Conservation (phyloP, 768 basidiomycete species). For the Tricholoma sp. region DNA sequence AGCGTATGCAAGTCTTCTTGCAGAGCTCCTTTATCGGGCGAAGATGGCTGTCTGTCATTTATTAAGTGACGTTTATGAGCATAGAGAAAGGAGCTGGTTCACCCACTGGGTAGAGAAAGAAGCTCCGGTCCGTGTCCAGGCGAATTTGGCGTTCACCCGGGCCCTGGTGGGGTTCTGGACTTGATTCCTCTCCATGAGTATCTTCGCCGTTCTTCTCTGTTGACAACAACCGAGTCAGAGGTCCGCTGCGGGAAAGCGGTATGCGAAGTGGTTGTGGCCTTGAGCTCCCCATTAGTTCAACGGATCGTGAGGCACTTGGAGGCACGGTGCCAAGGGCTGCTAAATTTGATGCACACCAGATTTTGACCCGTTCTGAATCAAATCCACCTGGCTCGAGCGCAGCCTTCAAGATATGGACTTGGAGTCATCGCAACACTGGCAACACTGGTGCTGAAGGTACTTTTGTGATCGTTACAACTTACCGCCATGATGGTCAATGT, state of each 20-base stretch:
- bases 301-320: too few species aligned
- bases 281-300: not conserved
- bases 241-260: too few species aligned
- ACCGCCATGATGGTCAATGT: too few species aligned
- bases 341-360: slow-evolving; percentile 45
- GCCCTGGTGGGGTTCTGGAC: slow-evolving; percentile 39
- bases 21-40: slow-evolving; percentile 45
- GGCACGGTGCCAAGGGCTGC: too few species aligned
- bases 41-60: slow-evolving; percentile 11
- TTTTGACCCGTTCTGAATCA: slow-evolving; percentile 31
- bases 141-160: slow-evolving; percentile 88
- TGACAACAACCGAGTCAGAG: slow-evolving; percentile 10
- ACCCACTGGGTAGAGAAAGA: slow-evolving; percentile 91
- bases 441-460: too few species aligned
- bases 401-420: too few species aligned
- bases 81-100: slow-evolving; percentile 20
- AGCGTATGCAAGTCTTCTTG: slow-evolving; percentile 66
- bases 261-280: too few species aligned
- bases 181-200: slow-evolving; percentile 1
- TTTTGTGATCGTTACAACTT: too few species aligned
- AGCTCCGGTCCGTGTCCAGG: slow-evolving; percentile 89
- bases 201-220: not conserved
- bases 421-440: too few species aligned
- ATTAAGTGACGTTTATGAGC: not conserved
- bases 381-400: slow-evolving; percentile 52